phyloP scores from a whole-genome alignment of 78 protist species.

The Guillardia theta region DNA sequence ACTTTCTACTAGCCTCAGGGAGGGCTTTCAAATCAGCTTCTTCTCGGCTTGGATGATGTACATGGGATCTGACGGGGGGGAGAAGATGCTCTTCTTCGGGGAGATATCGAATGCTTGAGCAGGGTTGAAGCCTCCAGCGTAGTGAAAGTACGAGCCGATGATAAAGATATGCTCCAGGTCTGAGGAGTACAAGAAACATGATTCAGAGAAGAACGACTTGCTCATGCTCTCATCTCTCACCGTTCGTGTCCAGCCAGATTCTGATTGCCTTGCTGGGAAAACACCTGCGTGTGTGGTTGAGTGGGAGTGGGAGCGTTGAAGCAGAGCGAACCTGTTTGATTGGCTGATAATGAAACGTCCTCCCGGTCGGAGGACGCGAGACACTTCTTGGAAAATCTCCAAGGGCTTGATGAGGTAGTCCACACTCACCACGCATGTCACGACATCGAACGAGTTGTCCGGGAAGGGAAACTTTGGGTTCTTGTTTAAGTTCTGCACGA shows the following conservation, averaged over 20 bases:
- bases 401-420: constrained; percentile 26
- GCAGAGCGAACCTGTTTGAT: not conserved
- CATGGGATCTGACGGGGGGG: not conserved
- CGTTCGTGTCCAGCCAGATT: constrained; percentile 28
- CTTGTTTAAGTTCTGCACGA: not conserved
- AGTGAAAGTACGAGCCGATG: constrained; percentile 38
- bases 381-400: not conserved
- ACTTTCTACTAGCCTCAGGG: no score
- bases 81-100: not conserved
- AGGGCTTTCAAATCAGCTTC: no score
- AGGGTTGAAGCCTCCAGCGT: not conserved
- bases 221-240: no score
- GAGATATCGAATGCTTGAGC: not conserved
- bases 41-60: constrained; percentile 36
- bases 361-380: not conserved
- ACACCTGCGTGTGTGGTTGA: not conserved
- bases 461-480: not conserved
- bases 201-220: not conserved
- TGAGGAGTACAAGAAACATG: no score
- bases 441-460: not conserved
- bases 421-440: not conserved
- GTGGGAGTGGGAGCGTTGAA: not conserved
- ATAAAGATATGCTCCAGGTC: constrained; percentile 27
- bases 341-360: not conserved
- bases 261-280: not conserved